phyloP scores from a whole-genome alignment of 768 basidiomycete genomes.

The Kwoniella newhampshirensis region DNA sequence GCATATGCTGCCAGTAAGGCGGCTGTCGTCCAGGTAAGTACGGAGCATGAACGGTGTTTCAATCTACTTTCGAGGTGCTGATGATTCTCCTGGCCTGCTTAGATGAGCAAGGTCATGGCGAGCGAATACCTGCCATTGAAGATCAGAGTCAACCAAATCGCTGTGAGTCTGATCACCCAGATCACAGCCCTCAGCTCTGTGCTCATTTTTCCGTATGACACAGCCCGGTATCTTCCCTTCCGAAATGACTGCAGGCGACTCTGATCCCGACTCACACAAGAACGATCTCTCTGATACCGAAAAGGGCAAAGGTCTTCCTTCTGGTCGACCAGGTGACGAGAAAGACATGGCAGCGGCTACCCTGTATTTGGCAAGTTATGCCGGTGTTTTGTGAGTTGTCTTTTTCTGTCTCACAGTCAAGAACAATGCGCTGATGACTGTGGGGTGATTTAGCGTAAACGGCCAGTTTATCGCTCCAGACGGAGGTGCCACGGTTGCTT shows the following conservation, averaged over 20 bases:
- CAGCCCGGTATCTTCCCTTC: constrained; percentile 41
- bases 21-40: constrained; percentile 30
- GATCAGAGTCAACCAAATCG: constrained; percentile 45
- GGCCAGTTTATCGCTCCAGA: constrained; percentile 41
- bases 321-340: constrained; percentile 42
- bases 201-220: neutral
- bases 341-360: constrained; percentile 44
- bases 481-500: constrained; percentile 38
- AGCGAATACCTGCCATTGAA: constrained; percentile 33
- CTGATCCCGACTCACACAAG: constrained; percentile 32
- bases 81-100: too few species aligned
- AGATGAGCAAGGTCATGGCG: constrained; percentile 41
- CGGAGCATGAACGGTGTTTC: neutral
- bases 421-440: neutral
- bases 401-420: neutral
- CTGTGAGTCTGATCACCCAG: constrained; percentile 20
- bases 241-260: constrained; percentile 40
- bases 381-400: constrained; percentile 36
- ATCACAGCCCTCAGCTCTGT: neutral
- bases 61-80: neutral
- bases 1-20: constrained; percentile 42
- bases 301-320: constrained; percentile 34
- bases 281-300: constrained; percentile 29
- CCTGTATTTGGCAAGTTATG: constrained; percentile 33
- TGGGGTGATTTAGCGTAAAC: constrained; percentile 23